phyloP scores from a whole-genome alignment of 768 basidiomycete genomes.

The Calocybe cyanea region DNA sequence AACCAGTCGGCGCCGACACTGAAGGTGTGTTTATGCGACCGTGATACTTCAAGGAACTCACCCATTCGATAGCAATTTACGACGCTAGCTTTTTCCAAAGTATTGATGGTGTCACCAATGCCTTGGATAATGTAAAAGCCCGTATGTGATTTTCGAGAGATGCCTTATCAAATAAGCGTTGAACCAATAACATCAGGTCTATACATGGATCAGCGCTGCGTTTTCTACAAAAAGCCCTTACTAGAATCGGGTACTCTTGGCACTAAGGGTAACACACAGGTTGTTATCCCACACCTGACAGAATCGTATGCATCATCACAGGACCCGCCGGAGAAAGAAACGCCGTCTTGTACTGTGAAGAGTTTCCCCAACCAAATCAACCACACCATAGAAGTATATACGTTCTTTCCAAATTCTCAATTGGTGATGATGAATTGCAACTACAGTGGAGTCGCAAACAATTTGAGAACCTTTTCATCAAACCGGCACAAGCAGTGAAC shows the following conservation, averaged over 20 bases:
- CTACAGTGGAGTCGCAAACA: slow-evolving; percentile 87
- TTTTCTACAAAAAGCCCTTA: slow-evolving; percentile 93
- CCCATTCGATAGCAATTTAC: slow-evolving; percentile 68
- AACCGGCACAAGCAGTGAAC: slow-evolving; percentile 91
- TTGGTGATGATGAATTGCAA: slow-evolving; percentile 1
- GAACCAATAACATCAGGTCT: slow-evolving; percentile 49
- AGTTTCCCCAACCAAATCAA: slow-evolving; percentile 98
- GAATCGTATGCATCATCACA: slow-evolving; percentile 98
- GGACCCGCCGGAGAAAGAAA: slow-evolving; percentile 97
- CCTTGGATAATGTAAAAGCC: slow-evolving; percentile 94
- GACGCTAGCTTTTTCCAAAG: slow-evolving; percentile 82
- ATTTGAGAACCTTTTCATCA: slow-evolving; percentile 91
- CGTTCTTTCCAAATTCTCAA: not conserved
- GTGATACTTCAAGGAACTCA: slow-evolving; percentile 33
- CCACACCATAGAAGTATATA: slow-evolving; percentile 89
- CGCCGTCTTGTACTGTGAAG: slow-evolving; percentile 96
- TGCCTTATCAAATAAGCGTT: not conserved
- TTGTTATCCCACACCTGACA: slow-evolving; percentile 89
- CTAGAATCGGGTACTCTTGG: slow-evolving; percentile 97
- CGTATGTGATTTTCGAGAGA: slow-evolving; percentile 47
- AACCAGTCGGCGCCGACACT: slow-evolving; percentile 88
- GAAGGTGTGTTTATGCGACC: slow-evolving; percentile 55
- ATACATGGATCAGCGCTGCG: slow-evolving; percentile 98
- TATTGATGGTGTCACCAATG: slow-evolving; percentile 95
- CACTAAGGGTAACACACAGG: slow-evolving; percentile 97